Conservation (phyloP, 495 filamentous ascomycete genomes). For the Aspergillus carlsbadensis region DNA sequence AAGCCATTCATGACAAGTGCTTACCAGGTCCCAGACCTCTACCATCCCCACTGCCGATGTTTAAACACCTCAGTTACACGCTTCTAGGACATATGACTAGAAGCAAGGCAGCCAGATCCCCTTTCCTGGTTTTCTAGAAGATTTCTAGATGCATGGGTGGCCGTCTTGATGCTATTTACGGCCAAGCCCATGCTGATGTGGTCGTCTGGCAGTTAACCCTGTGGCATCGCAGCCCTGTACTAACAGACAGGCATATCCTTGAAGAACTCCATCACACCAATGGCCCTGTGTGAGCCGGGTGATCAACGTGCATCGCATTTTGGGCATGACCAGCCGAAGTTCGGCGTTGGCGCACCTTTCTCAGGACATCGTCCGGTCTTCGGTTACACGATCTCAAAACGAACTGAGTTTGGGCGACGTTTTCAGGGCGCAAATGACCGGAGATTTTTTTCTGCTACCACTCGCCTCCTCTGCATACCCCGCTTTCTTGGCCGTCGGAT, state of each 20-base stretch:
- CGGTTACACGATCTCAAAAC: constrained; percentile 4
- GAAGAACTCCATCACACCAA: background rate
- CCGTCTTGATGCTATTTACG: background rate
- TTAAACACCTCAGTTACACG: background rate
- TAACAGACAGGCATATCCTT: background rate
- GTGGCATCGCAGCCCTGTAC: background rate
- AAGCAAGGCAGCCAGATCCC: background rate
- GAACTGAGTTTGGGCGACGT: background rate
- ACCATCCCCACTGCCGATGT: background rate
- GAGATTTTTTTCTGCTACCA: background rate
- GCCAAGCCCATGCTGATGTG: background rate
- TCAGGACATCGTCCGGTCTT: background rate
- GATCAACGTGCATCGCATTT: background rate
- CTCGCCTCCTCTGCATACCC: background rate
- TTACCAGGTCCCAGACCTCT: background rate
- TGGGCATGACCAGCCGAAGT: background rate
- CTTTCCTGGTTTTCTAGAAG: background rate
- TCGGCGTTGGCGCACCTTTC: background rate
- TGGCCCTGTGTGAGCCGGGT: constrained; percentile 3
- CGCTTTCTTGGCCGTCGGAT: constrained; percentile 3
- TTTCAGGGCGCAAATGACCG: constrained; percentile 7
- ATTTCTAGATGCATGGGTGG: constrained; percentile 1
- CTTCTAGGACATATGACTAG: background rate
- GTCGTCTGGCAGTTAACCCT: background rate
- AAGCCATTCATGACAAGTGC: background rate